Conservation (phyloP, 257 asterid genomes). For the Gentiana straminea region DNA sequence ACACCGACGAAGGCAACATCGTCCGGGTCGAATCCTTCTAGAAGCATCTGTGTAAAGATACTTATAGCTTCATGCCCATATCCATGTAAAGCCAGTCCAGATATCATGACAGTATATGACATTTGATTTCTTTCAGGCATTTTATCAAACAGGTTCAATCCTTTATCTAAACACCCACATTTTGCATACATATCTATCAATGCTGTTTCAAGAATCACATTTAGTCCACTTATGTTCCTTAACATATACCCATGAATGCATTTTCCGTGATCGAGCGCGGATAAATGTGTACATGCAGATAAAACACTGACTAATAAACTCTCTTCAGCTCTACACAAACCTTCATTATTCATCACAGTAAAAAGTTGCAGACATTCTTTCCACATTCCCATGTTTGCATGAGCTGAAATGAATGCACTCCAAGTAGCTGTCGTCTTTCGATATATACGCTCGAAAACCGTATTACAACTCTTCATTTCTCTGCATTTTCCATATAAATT, state of each 20-base stretch:
- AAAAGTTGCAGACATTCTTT: constrained; percentile 47
- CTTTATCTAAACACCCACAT: constrained; percentile 60
- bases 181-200: constrained; percentile 55
- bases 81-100: constrained; percentile 65
- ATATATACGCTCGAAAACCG: constrained; percentile 43
- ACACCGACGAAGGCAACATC: constrained; percentile 60
- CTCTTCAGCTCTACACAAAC: constrained; percentile 59
- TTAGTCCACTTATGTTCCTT: constrained; percentile 53
- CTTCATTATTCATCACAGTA: constrained; percentile 32
- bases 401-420: constrained; percentile 68
- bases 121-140: constrained; percentile 36
- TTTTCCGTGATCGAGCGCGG: constrained; percentile 46
- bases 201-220: constrained; percentile 55
- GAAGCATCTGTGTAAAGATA: constrained; percentile 45
- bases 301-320: constrained; percentile 66
- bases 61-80: constrained; percentile 42
- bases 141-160: constrained; percentile 34
- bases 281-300: constrained; percentile 61
- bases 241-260: constrained; percentile 45
- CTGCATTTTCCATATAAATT: constrained; percentile 75
- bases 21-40: constrained; percentile 48
- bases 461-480: constrained; percentile 19
- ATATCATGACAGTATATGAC: constrained; percentile 57
- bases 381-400: constrained; percentile 54
- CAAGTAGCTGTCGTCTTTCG: constrained; percentile 65